Percentiles rank a stretch among this genome's conserved stretches.
These are phyloP conservation scores for Penstemon newberryi DNA, from an alignment of 257 asterid genomes.

Conservation along the genomic window DNA sequence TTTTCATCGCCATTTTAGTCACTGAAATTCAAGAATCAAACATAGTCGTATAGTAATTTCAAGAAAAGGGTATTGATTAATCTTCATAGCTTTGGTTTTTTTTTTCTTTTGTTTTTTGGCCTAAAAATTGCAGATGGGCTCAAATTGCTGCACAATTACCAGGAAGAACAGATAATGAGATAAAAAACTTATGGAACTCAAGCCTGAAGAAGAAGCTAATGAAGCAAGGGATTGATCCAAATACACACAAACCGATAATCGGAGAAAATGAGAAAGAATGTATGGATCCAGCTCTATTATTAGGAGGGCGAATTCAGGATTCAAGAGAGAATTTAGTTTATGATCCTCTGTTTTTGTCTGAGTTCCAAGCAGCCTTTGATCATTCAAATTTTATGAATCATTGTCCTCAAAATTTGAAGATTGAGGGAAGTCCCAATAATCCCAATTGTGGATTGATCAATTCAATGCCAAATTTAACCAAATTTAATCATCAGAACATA, in stretches of 20 bases:
- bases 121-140: conserved; percentile 66
- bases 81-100: background rate
- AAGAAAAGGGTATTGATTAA: background rate
- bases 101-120: background rate
- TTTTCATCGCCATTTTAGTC: too few relatives aligned
- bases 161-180: conserved; percentile 93
- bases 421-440: conserved; percentile 9
- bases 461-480: conserved; percentile 49
- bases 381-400: conserved; percentile 32
- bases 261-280: conserved; percentile 32
- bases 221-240: conserved; percentile 84
- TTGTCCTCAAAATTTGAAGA: conserved; percentile 16
- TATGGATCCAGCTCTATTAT: conserved; percentile 28
- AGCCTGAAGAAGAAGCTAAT: conserved; percentile 68
- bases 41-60: too few relatives aligned
- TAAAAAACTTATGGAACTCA: conserved; percentile 85
- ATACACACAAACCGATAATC: conserved; percentile 57
- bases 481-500: conserved; percentile 39
- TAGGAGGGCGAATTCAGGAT: conserved; percentile 22
- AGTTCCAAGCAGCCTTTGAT: conserved; percentile 54
- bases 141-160: conserved; percentile 81
- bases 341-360: conserved; percentile 63
- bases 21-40: too few relatives aligned
- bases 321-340: conserved; percentile 33
- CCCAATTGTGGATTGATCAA: conserved; percentile 31